These are phyloP conservation scores for Rhodotorula sp. DNA, from an alignment of 1,284 basidiomycete species.

Conservation along the genomic window DNA sequence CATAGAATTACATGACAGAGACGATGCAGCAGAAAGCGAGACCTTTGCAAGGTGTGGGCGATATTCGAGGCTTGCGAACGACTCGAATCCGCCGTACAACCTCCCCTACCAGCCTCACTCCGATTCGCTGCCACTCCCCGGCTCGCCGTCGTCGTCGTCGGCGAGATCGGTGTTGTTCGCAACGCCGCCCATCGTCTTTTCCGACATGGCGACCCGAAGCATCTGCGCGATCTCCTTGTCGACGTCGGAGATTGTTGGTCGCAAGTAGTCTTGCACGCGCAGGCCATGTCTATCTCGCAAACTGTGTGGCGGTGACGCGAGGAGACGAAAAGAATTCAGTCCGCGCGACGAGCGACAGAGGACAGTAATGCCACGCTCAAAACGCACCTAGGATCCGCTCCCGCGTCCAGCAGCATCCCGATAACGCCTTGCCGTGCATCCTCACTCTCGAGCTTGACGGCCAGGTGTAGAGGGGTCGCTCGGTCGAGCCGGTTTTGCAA, in stretches of 20 bases:
- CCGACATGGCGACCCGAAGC: conserved; percentile 58
- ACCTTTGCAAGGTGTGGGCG: too few relatives aligned
- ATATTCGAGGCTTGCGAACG: not conserved
- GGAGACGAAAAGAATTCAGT: not conserved
- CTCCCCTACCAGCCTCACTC: not conserved
- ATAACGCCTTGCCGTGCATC: conserved; percentile 62
- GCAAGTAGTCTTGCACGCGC: conserved; percentile 61
- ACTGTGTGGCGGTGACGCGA: conserved; percentile 50
- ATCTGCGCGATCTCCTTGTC: conserved; percentile 48
- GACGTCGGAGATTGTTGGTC: conserved; percentile 52
- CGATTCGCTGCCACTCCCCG: conserved; percentile 48
- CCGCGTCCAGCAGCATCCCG: conserved; percentile 69
- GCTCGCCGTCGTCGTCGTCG: conserved; percentile 47
- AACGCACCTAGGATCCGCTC: conserved; percentile 68
- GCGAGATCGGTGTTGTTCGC: conserved; percentile 51
- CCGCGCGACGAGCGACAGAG: not conserved
- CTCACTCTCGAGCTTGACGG: conserved; percentile 63
- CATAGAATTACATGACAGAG: too few relatives aligned
- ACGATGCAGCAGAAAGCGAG: too few relatives aligned
- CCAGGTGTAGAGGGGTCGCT: conserved; percentile 80
- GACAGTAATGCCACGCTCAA: not conserved
- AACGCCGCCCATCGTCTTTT: conserved; percentile 51
- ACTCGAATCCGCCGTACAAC: too few relatives aligned
- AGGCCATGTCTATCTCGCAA: conserved; percentile 71
- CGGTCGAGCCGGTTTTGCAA: conserved; percentile 69